Conservation (phyloP, 805 yeast genomes). For the Hanseniaspora valbyensis region DNA sequence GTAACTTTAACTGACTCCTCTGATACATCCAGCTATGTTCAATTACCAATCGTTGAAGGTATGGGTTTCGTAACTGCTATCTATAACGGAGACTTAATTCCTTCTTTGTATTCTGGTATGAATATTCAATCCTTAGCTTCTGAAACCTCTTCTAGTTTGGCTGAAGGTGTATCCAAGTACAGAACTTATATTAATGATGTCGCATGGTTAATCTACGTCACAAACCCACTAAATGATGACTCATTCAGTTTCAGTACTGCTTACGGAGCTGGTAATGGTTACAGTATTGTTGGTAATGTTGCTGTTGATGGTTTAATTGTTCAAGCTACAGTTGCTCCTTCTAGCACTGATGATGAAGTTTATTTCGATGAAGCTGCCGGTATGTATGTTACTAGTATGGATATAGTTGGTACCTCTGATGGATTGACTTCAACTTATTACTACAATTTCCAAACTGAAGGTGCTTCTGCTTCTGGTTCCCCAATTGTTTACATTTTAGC, state of each 20-base stretch:
- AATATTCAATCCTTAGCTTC: slow-evolving; percentile 35
- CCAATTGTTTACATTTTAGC: slow-evolving; percentile 44
- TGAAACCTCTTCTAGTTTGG: slow-evolving; percentile 28
- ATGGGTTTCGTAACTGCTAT: slow-evolving; percentile 48
- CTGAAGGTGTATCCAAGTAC: slow-evolving; percentile 39
- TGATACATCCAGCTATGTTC: slow-evolving; percentile 31
- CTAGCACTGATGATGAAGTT: slow-evolving; percentile 29
- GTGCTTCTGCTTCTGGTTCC: slow-evolving; percentile 38
- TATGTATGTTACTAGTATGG: slow-evolving; percentile 43
- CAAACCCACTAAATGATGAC: slow-evolving; percentile 27
- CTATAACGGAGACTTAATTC: slow-evolving; percentile 39
- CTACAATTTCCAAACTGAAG: slow-evolving; percentile 40
- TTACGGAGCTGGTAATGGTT: slow-evolving; percentile 29
- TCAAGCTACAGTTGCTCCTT: slow-evolving; percentile 44
- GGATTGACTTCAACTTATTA: slow-evolving; percentile 39
- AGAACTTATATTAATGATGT: slow-evolving; percentile 38
- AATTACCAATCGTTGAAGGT: slow-evolving; percentile 46
- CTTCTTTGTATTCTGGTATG: slow-evolving; percentile 36
- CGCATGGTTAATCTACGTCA: slow-evolving; percentile 44
- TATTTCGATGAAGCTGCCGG: slow-evolving; percentile 62
- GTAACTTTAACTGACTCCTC: slow-evolving; percentile 31
- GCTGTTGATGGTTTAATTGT: slow-evolving; percentile 33
- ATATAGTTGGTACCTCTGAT: slow-evolving; percentile 36
- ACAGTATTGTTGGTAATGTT: slow-evolving; percentile 30
- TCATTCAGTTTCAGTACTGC: slow-evolving; percentile 21